Evolutionary conservation across 495 filamentous ascomycete species (phyloP).

Genomic region (Tuber umbilicatum): DNA sequence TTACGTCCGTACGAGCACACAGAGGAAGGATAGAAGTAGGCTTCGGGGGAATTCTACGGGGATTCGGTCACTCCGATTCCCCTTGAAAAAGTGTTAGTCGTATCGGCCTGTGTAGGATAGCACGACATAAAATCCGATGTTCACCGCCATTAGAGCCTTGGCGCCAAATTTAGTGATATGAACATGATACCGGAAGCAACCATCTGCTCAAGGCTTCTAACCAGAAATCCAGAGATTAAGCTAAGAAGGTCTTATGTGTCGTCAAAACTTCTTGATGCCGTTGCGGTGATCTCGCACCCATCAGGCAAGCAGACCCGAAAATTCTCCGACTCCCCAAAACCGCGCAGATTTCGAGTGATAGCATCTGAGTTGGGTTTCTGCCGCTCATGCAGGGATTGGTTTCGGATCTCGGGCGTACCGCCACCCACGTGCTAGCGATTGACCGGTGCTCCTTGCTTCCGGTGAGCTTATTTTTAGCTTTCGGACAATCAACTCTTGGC

Average conservation of each 20-base stretch:
- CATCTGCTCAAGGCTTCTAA: neutral
- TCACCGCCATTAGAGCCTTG: neutral
- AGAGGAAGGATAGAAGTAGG: neutral
- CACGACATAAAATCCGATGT: constrained; percentile 1
- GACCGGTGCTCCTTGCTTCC: neutral
- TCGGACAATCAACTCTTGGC: neutral
- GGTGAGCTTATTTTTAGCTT: neutral
- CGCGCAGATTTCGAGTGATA: neutral
- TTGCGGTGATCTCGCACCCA: neutral
- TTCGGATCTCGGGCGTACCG: constrained; percentile 3
- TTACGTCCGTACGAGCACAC: neutral
- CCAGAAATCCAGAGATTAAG: neutral
- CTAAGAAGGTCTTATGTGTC: neutral
- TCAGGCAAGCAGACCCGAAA: neutral
- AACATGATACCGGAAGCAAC: neutral
- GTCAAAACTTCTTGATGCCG: neutral
- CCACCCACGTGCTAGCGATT: neutral
- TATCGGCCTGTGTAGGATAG: neutral
- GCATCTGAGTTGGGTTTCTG: neutral
- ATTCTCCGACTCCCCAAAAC: neutral
- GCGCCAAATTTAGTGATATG: neutral
- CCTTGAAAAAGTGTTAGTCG: neutral
- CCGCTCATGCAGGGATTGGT: neutral
- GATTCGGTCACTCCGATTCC: neutral
- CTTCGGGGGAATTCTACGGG: neutral